A percentile compares a stretch with the other conserved stretches of the same genome.
Conservation (phyloP, 2,329 filamentous ascomycete species). For the Talaromyces sp. region DNA sequence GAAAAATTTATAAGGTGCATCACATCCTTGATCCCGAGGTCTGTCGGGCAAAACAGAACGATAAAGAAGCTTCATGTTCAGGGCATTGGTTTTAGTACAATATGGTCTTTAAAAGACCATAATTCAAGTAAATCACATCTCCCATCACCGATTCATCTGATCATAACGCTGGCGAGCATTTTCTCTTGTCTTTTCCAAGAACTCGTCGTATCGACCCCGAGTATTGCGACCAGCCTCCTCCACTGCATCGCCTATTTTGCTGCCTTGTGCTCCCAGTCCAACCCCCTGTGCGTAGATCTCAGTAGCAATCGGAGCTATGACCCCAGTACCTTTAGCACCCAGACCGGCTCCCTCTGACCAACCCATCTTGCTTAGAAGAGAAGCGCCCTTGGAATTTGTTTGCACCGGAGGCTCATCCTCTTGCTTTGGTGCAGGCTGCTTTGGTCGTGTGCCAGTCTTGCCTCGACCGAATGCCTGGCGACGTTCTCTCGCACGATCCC, state of each 20-base stretch:
- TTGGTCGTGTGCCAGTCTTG: slow-evolving; percentile 25
- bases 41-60: neutral
- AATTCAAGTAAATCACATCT: neutral
- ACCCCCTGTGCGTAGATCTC: slow-evolving; percentile 55
- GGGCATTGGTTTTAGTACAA: slow-evolving; percentile 8
- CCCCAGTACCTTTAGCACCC: slow-evolving; percentile 52
- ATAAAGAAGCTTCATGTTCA: neutral
- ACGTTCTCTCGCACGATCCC: slow-evolving; percentile 51
- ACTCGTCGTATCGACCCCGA: slow-evolving; percentile 50
- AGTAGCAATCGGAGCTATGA: slow-evolving; percentile 51
- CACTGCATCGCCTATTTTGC: slow-evolving; percentile 52
- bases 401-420: slow-evolving; percentile 33
- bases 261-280: slow-evolving; percentile 52
- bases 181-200: slow-evolving; percentile 51
- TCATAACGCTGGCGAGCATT: slow-evolving; percentile 52
- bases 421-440: slow-evolving; percentile 31
- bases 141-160: slow-evolving; percentile 35
- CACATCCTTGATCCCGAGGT: neutral
- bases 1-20: neutral
- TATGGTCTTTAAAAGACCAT: neutral
- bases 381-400: slow-evolving; percentile 51
- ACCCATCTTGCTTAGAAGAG: slow-evolving; percentile 55
- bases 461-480: slow-evolving; percentile 47
- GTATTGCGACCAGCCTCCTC: slow-evolving; percentile 54
- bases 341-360: slow-evolving; percentile 53